Evolutionary conservation across 805 yeast species (phyloP).

Genomic region (Metschnikowia lochheadii): DNA sequence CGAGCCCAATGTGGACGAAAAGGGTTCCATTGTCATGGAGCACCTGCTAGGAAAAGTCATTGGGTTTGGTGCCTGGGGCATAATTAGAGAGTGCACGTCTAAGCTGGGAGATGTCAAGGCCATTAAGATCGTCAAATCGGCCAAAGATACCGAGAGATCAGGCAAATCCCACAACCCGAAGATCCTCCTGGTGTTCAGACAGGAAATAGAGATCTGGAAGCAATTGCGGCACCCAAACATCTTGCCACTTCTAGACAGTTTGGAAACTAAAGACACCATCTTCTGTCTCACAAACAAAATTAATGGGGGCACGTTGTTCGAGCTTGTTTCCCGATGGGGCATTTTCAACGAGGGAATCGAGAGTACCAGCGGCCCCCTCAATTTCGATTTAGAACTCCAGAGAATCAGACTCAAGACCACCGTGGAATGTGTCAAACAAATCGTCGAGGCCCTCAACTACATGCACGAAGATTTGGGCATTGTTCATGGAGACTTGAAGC

Average conservation of each 20-base stretch:
- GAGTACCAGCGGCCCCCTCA: conserved; percentile 26
- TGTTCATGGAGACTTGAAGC: conserved; percentile 79
- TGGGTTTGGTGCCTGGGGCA: conserved; percentile 91
- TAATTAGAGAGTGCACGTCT: conserved; percentile 63
- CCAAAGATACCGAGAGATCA: conserved; percentile 17
- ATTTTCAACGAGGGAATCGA: conserved; percentile 28
- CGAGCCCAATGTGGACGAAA: conserved; percentile 49
- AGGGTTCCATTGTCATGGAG: conserved; percentile 63
- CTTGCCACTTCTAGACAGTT: conserved; percentile 56
- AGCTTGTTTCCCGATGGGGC: conserved; percentile 68
- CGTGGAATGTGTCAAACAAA: conserved; percentile 42
- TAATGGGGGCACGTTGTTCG: conserved; percentile 78
- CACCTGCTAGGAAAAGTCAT: conserved; percentile 67
- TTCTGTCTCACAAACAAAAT: conserved; percentile 70
- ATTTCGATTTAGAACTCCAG: conserved; percentile 24
- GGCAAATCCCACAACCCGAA: conserved; percentile 36
- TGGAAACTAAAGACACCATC: conserved; percentile 57
- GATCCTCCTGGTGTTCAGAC: conserved; percentile 56
- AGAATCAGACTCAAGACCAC: conserved; percentile 33
- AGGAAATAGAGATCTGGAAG: conserved; percentile 77
- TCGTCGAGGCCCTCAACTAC: conserved; percentile 56
- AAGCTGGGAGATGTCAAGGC: conserved; percentile 43
- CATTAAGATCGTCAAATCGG: conserved; percentile 53
- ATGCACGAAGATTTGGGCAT: conserved; percentile 53
- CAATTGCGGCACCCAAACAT: conserved; percentile 60